phyloP scores from a whole-genome alignment of 2,329 filamentous ascomycete genomes.

The Rhytidhysteron rufulum region DNA sequence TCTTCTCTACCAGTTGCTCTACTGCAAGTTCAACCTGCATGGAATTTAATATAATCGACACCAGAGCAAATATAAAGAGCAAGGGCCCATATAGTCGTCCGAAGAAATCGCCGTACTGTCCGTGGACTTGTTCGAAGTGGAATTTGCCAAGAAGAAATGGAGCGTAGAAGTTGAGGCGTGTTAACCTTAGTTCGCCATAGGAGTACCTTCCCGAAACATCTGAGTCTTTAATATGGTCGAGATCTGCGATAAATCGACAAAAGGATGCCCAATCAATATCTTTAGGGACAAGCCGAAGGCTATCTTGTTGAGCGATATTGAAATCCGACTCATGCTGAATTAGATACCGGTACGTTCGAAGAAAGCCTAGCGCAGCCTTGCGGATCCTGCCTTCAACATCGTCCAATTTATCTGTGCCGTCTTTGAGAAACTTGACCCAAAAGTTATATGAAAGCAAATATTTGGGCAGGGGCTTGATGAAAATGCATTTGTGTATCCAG shows the following conservation, averaged over 20 bases:
- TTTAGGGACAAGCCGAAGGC: slow-evolving; percentile 17
- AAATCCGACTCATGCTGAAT: slow-evolving; percentile 39
- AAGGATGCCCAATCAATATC: slow-evolving; percentile 19
- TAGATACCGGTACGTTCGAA: slow-evolving; percentile 41
- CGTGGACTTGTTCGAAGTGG: slow-evolving; percentile 18
- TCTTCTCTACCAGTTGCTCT: slow-evolving; percentile 7
- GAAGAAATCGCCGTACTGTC: slow-evolving; percentile 31
- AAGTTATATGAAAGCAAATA: slow-evolving; percentile 5
- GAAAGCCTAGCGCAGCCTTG: slow-evolving; percentile 28
- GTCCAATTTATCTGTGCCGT: slow-evolving; percentile 4
- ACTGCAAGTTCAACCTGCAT: slow-evolving; percentile 18
- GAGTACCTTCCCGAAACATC: slow-evolving; percentile 38
- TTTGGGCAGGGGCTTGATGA: slow-evolving; percentile 9
- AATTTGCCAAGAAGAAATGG: slow-evolving; percentile 24
- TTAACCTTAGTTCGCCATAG: slow-evolving; percentile 44
- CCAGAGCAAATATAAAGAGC: slow-evolving; percentile 16
- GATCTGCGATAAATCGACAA: slow-evolving; percentile 8
- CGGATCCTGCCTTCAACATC: slow-evolving; percentile 6
- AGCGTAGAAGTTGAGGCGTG: slow-evolving; percentile 44
- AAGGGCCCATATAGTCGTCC: slow-evolving; percentile 13
- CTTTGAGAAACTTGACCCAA: slow-evolving; percentile 2
- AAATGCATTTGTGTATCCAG: slow-evolving; percentile 8
- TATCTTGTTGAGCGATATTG: slow-evolving; percentile 20
- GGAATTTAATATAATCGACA: slow-evolving; percentile 16
- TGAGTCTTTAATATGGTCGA: slow-evolving; percentile 22